phyloP scores from a whole-genome alignment of 208 protist genomes.

The Angomonas deanei region DNA sequence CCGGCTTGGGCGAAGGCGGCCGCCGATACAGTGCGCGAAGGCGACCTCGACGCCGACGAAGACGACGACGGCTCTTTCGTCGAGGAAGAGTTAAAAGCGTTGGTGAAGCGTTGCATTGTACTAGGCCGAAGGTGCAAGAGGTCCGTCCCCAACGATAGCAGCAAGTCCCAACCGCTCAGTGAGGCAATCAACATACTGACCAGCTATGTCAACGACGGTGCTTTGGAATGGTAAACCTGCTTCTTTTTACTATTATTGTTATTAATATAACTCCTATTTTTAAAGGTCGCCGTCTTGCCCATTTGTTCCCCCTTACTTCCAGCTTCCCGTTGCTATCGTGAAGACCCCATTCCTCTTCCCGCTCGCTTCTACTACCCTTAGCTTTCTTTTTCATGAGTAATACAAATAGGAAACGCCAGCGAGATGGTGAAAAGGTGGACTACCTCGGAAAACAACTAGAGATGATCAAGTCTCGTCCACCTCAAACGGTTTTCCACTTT shows the following conservation, averaged over 20 bases:
- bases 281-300: no score
- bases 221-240: conserved; percentile 68
- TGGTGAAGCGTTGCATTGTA: conserved; percentile 16
- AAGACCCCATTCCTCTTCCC: no score
- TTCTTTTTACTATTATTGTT: no score
- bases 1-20: background rate
- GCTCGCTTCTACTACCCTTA: no score
- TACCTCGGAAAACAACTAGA: background rate
- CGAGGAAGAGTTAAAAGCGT: conserved; percentile 12
- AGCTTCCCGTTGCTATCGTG: no score
- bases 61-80: conserved; percentile 37
- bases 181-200: conserved; percentile 26
- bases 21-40: background rate
- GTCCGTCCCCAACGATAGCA: conserved; percentile 1
- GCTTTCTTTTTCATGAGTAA: no score
- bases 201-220: conserved; percentile 33
- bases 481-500: conserved; percentile 64
- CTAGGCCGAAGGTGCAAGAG: conserved; percentile 15
- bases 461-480: background rate
- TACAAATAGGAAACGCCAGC: no score
- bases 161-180: conserved; percentile 7
- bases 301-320: no score
- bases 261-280: no score
- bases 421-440: background rate
- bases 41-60: background rate